Base-by-base conservation (phyloP, 495 filamentous ascomycete genomes). In the Aspergillus baeticus region DNA sequence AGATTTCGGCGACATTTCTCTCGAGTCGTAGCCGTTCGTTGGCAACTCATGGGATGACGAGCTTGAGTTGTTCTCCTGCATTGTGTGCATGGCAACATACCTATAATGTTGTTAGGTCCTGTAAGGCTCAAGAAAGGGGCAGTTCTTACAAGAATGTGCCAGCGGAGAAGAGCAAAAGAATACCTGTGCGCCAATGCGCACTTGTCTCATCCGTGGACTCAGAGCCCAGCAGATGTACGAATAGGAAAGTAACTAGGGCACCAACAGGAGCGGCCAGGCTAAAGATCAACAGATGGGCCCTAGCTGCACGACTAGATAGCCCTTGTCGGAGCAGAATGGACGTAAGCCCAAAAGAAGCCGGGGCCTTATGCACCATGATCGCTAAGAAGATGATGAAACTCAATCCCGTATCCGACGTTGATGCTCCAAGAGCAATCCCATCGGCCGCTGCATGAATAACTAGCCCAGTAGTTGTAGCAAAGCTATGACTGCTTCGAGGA, bases 401-500 rank as follows among this genome's bases (percentile, higher is more conserved):
- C 6, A 98, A 74, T 14, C 86, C 88, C 37, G 82, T 82, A 58
- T 88, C 84, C 15, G 86, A 80, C 17, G 84, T 87, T 0, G 90
- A 94, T 20, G 94, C 94, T 4, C 94, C 94, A 62, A 98, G 84
- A 0, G 94, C 94, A 44, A 98, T 96, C 3, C 94, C 94, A 59
- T 98, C 94, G n/a, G 94, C 94, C 8, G 88, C 87, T 1, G 95
- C 90, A 62, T 98, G 94, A 56, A 98, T 98, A n/a, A 97, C 89
- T 23, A 98, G 77, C 1, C 94, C 94, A 0, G 87, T 87, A 13
- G 94, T 98, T 0, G 92, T 98, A 17, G 95, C 81, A 48, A 83
- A 70, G 56, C 75, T 73, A 66, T 77, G 69, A 41, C 69, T 59
- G 48, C 67, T 72, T 20, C 63, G 59, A 15, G 63, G 64, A 36